Evolutionary conservation across 495 filamentous ascomycete species (phyloP), one percentile per base, ranked within the genome.

Genomic region (Neurospora discreta): DNA sequence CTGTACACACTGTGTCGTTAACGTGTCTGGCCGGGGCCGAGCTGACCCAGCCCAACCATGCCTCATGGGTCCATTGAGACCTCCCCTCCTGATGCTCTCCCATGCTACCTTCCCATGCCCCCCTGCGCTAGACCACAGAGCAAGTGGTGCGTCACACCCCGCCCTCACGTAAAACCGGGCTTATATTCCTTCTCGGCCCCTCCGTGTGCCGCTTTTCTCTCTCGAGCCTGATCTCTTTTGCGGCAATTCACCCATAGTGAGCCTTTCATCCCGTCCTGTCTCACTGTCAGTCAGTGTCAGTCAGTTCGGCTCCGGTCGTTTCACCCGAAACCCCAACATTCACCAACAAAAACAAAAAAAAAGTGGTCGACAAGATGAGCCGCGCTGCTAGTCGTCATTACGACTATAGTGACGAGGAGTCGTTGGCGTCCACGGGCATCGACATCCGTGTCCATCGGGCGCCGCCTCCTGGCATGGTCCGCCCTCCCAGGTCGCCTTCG

Each of bases 371-470:
- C 58, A 52, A 68, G 36, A 40, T 23, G 13, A 69, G 23, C 52
- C 68, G 16, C 42, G 26, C 68, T 39, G 23, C 7, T 67, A n/a
- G 38, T 46, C 72, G 75, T 20, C 36, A 78, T 78, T 74, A 73
- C 70, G 30, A 69, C 71, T 77, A 74, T 65, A 78, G 77, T 69
- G 77, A 78, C 75, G 77, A 78, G 30, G 77, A 78, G 73, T 77
- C 76, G 39, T 15, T 65, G 52, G 52, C 52, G 52, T 65, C 52
- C 52, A 65, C 52, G 52, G 52, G 52, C 52, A 73, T 86, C 73
- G 84, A 86, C 75, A 80, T 87, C 71, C 84, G 76, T 65, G 74
- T 84, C 44, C 77, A 78, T 16, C 82, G 79, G 75, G 70, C 38
- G 69, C 30, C 33, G 39, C 69, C 77, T 79, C 68, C 71, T 77